These are phyloP conservation scores for Blastocystis sp. DNA, from an alignment of 352 stramenopile species.

Conservation along the genomic window DNA sequence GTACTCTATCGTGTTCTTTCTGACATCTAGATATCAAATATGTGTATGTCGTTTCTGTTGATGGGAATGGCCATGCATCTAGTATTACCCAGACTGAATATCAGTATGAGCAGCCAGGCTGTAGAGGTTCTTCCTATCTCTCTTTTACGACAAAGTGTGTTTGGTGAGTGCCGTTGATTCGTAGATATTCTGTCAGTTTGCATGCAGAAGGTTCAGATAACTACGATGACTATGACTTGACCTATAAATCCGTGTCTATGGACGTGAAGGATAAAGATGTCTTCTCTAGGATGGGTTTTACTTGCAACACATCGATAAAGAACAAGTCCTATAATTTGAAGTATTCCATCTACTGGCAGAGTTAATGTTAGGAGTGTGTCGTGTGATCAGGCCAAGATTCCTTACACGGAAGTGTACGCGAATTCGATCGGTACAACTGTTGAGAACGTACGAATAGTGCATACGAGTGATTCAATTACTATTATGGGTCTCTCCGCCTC, in stretches of 20 bases:
- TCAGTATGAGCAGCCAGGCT: background rate
- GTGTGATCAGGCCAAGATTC: constrained; percentile 10
- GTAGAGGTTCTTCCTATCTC: background rate
- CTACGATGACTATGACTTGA: background rate
- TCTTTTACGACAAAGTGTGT: background rate
- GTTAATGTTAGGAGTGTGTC: background rate
- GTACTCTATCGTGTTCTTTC: background rate
- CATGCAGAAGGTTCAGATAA: background rate
- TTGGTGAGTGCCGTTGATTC: background rate
- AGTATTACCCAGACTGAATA: background rate
- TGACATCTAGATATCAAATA: background rate
- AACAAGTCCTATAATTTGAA: background rate
- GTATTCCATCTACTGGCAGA: background rate
- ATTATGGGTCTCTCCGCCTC: background rate
- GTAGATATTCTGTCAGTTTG: background rate
- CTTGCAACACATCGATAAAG: background rate
- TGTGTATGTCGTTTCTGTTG: background rate
- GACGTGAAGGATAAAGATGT: background rate
- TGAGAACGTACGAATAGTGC: background rate
- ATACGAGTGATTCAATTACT: background rate
- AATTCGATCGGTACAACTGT: constrained; percentile 31
- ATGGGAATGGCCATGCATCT: background rate
- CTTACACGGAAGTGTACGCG: background rate
- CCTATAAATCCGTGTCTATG: constrained; percentile 23
- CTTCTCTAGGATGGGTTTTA: constrained; percentile 4